Conservation (phyloP, 2,329 filamentous ascomycete species). For the Corniculantispora saksenae region DNA sequence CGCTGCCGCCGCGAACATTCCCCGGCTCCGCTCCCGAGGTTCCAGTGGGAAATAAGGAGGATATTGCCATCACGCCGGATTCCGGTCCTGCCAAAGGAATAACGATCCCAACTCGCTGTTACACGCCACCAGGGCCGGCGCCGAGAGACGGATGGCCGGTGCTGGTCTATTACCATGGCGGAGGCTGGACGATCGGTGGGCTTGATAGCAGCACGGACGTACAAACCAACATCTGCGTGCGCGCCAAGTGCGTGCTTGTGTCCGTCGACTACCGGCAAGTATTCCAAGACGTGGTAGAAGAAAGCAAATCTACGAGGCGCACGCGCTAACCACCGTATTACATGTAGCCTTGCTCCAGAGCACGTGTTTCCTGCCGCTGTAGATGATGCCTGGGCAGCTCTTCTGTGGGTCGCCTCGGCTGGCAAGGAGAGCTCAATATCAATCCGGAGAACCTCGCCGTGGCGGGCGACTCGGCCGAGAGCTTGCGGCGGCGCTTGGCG, state of each 20-base stretch:
- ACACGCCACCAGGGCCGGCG: constrained; percentile 41
- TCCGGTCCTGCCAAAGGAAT: constrained; percentile 35
- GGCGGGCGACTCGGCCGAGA: constrained; percentile 25
- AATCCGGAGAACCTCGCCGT: constrained; percentile 46
- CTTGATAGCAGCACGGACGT: constrained; percentile 51
- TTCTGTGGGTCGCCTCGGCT: constrained; percentile 43
- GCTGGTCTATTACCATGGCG: constrained; percentile 51
- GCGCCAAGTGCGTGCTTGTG: constrained; percentile 19
- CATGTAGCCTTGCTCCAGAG: constrained; percentile 56
- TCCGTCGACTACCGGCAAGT: constrained; percentile 16
- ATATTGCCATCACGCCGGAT: constrained; percentile 15
- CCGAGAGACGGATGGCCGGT: constrained; percentile 48
- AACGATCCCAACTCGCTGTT: constrained; percentile 40
- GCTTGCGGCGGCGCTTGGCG: constrained; percentile 34
- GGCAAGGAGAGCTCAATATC: constrained; percentile 26
- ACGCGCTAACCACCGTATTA: too few species aligned
- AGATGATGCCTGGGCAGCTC: constrained; percentile 53
- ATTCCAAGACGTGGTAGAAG: too few species aligned
- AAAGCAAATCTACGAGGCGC: too few species aligned
- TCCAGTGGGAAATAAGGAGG: constrained; percentile 6
- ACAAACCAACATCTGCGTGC: constrained; percentile 45
- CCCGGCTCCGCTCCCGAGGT: constrained; percentile 1
- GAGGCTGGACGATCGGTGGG: constrained; percentile 52
- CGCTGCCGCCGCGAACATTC: not conserved
- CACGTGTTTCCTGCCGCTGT: constrained; percentile 53